These are phyloP conservation scores for Citrus cavaleriei DNA, from an alignment of 345 rosid species.

Conservation along the genomic window DNA sequence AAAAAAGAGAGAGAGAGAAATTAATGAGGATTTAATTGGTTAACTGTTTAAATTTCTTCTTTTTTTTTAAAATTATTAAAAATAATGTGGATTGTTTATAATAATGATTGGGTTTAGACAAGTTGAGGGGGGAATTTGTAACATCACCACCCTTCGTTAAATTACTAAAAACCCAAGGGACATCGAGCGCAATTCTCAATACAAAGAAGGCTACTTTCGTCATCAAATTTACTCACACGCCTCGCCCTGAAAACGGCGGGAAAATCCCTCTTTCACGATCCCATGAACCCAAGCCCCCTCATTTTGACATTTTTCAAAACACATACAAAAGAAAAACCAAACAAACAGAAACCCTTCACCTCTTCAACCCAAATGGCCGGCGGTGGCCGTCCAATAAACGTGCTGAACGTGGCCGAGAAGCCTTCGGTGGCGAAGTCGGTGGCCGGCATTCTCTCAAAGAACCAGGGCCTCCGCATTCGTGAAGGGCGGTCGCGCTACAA, in stretches of 20 bases:
- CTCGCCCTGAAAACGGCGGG: constrained; percentile 23
- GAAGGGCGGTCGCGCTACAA: constrained; percentile 95
- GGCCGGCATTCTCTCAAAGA: constrained; percentile 64
- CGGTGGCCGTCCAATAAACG: constrained; percentile 53
- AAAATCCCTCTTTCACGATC: constrained; percentile 2
- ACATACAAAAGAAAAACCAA: background rate
- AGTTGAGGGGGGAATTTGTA: too few relatives aligned
- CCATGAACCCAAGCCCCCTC: background rate
- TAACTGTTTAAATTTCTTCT: too few relatives aligned
- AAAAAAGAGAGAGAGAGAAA: too few relatives aligned
- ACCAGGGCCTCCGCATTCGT: constrained; percentile 57
- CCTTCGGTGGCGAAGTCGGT: constrained; percentile 99
- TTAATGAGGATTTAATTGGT: too few relatives aligned
- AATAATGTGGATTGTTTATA: too few relatives aligned
- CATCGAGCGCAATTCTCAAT: background rate
- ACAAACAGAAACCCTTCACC: background rate
- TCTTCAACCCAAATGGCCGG: constrained; percentile 38
- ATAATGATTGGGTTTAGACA: too few relatives aligned
- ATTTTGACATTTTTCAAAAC: background rate
- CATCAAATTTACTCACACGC: background rate
- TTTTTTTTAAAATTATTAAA: too few relatives aligned
- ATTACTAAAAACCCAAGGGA: background rate
- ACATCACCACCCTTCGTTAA: too few relatives aligned
- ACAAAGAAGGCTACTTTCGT: background rate
- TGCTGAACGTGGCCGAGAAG: constrained; percentile 94